Percentiles rank a stretch among this genome's conserved stretches.
Conservation (phyloP, 306 rosid genomes). For the Trichosanthes truncata region DNA sequence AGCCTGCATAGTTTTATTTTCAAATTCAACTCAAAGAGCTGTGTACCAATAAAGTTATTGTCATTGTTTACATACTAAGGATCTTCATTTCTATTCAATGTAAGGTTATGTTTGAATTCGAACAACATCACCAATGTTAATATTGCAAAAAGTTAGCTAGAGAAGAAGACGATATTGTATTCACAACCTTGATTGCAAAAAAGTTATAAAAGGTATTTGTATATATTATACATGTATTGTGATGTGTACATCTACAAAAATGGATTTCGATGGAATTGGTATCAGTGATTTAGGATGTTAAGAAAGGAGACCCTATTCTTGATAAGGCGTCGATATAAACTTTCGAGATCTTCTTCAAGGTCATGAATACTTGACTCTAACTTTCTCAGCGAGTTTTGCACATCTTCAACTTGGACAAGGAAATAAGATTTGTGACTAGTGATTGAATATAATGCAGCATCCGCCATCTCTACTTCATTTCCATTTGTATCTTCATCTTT, state of each 20-base stretch:
- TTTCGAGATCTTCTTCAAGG: conserved; percentile 12
- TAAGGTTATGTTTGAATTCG: neutral
- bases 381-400: neutral
- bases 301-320: conserved; percentile 22
- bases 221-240: neutral
- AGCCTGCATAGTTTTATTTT: neutral
- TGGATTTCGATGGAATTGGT: neutral
- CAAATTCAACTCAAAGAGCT: neutral
- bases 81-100: neutral
- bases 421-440: neutral
- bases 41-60: neutral
- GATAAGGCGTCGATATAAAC: conserved; percentile 17
- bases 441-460: conserved; percentile 3
- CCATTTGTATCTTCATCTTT: neutral
- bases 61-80: neutral
- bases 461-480: conserved; percentile 17
- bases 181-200: neutral
- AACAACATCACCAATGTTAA: neutral
- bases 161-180: neutral
- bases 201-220: neutral
- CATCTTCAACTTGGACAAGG: neutral
- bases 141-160: neutral
- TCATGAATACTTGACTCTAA: conserved; percentile 8
- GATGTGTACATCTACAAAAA: neutral
- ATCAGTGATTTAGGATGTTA: conserved; percentile 19